Evolutionary conservation across 2,329 filamentous ascomycete genomes (phyloP).

Genomic region (Venturia carpophila): DNA sequence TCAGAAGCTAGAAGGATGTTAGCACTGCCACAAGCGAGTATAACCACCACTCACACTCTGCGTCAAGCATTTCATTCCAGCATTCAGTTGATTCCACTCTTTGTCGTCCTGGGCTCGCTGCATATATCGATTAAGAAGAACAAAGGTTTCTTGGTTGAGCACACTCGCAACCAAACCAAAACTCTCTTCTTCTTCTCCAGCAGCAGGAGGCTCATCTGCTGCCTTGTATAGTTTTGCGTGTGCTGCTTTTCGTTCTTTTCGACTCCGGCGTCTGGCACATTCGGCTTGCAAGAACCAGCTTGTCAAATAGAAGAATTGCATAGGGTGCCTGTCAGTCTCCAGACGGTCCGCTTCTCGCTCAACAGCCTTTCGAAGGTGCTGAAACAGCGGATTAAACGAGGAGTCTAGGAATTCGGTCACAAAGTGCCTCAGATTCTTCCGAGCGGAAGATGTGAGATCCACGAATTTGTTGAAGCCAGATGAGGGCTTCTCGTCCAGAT

Average conservation of each 20-base stretch:
- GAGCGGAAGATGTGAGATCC: constrained; percentile 63
- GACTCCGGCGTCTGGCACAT: constrained; percentile 55
- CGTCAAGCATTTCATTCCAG: constrained; percentile 88
- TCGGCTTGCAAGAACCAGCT: constrained; percentile 91
- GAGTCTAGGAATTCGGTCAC: constrained; percentile 92
- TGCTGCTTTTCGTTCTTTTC: constrained; percentile 47
- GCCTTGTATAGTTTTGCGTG: constrained; percentile 39
- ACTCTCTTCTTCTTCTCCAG: constrained; percentile 56
- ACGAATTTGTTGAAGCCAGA: constrained; percentile 71
- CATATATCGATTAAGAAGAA: constrained; percentile 77
- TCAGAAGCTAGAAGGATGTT: constrained; percentile 48
- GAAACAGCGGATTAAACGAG: constrained; percentile 83
- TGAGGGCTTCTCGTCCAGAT: constrained; percentile 31
- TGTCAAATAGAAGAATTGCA: constrained; percentile 87
- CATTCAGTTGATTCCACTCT: constrained; percentile 76
- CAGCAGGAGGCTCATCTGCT: constrained; percentile 27
- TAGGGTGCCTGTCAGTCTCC: constrained; percentile 54
- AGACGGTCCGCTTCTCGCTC: constrained; percentile 83
- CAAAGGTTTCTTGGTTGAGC: constrained; percentile 90
- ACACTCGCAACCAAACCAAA: constrained; percentile 85
- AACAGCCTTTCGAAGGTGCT: constrained; percentile 77
- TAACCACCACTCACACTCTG: constrained; percentile 50
- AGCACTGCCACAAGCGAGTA: constrained; percentile 18
- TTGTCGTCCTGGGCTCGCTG: constrained; percentile 73
- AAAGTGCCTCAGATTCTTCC: constrained; percentile 68